Evolutionary conservation across 805 yeast genomes (phyloP), one percentile per base, ranked within the genome.

Genomic region (Lipomyces spencermartinsiae): DNA sequence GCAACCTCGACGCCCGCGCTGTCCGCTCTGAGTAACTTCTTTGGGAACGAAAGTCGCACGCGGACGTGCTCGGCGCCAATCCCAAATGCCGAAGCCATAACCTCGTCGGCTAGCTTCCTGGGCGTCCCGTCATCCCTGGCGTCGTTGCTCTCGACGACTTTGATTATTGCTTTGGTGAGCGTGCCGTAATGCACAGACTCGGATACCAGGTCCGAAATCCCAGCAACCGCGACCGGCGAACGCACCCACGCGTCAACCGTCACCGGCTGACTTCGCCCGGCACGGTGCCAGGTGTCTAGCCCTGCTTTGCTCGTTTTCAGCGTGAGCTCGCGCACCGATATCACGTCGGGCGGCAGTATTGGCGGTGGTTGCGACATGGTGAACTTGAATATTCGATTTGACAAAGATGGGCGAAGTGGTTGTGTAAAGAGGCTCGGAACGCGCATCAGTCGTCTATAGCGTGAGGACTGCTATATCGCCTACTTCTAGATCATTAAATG

Each of bases 111-210:
- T 5, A 85, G 76, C 7, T 76, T 76, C 75, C 78, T 71, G 74
- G 78, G 78, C 1, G 64, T 35, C 4, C 35, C 33, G 8, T 65
- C 65, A 16, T 59, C 65, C 25, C 7, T n/a, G 33, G 62, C 22
- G 6, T 49, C 35, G 22, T 6, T n/a, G n/a, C 19, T 49, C 54
- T 82, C 84, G 70, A 90, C 85, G 71, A 79, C 84, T 4, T 82
- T 81, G 53, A 85, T 77, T n/a, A 94, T 80, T 54, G 86, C 85
- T 61, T 92, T 82, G 3, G 94, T 86, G 4, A 94, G 84, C 4
- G 88, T 93, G 1, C 97, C 98, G 78, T 94, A 94, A 78, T 94
- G 94, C 71, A 94, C 84, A 4, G 97, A 90, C 74, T 90, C 87
- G 67, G 86, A 85, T 73, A 94, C 82, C 75, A 93, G 94, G 78